Percentiles rank a stretch among this genome's conserved stretches.
phyloP scores from a whole-genome alignment of 495 filamentous ascomycete genomes.

The Ramalina intermedia region DNA sequence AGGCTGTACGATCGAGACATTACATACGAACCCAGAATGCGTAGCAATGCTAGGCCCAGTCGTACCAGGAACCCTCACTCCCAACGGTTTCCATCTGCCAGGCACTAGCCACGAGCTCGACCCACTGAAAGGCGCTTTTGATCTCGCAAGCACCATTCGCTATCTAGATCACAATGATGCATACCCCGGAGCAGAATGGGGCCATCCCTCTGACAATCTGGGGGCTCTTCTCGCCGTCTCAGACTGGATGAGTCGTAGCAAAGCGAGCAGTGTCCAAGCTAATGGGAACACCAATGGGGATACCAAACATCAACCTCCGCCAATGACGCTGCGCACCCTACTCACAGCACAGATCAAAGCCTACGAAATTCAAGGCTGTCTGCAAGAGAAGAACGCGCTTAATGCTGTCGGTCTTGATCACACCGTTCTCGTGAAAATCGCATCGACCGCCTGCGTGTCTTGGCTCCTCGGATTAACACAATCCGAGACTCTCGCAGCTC shows the following conservation, averaged over 20 bases:
- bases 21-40: slow-evolving; percentile 13
- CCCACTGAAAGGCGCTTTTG: slow-evolving; percentile 28
- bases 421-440: slow-evolving; percentile 30
- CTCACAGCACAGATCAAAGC: slow-evolving; percentile 28
- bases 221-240: slow-evolving; percentile 26
- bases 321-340: slow-evolving; percentile 18
- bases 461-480: slow-evolving; percentile 24
- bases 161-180: slow-evolving; percentile 36
- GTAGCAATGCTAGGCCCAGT: slow-evolving; percentile 16
- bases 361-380: slow-evolving; percentile 33
- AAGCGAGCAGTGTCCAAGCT: no score
- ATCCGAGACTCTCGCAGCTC: slow-evolving; percentile 19
- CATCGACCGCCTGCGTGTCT: slow-evolving; percentile 24
- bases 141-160: slow-evolving; percentile 27
- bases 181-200: slow-evolving; percentile 28
- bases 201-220: slow-evolving; percentile 34
- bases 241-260: slow-evolving; percentile 22
- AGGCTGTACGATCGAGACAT: slow-evolving; percentile 26
- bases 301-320: slow-evolving; percentile 5
- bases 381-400: slow-evolving; percentile 27
- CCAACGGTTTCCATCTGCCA: slow-evolving; percentile 27
- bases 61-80: slow-evolving; percentile 14
- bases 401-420: slow-evolving; percentile 31
- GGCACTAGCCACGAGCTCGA: slow-evolving; percentile 25
- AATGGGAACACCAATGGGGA: neutral